Conservation (phyloP, 2,329 filamentous ascomycete genomes). For the Colletotrichum orchidophilum region DNA sequence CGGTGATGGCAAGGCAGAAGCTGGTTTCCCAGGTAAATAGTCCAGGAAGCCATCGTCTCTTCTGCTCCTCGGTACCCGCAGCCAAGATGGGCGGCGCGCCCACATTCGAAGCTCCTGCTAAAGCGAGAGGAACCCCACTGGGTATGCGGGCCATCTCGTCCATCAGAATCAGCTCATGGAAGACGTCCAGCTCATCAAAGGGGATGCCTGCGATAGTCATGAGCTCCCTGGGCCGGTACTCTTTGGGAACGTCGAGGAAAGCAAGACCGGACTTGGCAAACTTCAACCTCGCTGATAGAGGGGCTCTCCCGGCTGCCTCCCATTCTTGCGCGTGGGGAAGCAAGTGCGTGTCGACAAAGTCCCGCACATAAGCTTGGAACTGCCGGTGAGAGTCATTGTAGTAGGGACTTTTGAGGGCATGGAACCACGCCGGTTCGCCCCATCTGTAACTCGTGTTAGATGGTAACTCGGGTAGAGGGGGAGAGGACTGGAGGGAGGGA, state of each 20-base stretch:
- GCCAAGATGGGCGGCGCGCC: constrained; percentile 72
- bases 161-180: constrained; percentile 62
- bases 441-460: constrained; percentile 10
- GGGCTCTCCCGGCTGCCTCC: constrained; percentile 66
- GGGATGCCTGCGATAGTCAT: constrained; percentile 49
- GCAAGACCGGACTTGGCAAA: constrained; percentile 52
- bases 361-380: constrained; percentile 65
- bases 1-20: constrained; percentile 73
- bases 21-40: constrained; percentile 67
- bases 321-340: constrained; percentile 69
- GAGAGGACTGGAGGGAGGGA: background rate
- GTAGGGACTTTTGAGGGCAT: constrained; percentile 56
- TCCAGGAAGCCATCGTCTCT: constrained; percentile 65
- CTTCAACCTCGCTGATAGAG: constrained; percentile 48
- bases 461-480: background rate
- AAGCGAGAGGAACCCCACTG: constrained; percentile 64
- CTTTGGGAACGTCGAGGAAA: constrained; percentile 45
- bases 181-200: constrained; percentile 63
- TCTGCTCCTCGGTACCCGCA: constrained; percentile 69
- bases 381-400: constrained; percentile 69
- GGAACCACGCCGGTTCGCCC: constrained; percentile 42
- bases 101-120: constrained; percentile 69
- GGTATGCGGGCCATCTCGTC: constrained; percentile 66
- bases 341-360: constrained; percentile 68
- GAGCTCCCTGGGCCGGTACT: constrained; percentile 41